Evolutionary conservation across 345 rosid genomes (phyloP).

Genomic region (Trapa bicornis): DNA sequence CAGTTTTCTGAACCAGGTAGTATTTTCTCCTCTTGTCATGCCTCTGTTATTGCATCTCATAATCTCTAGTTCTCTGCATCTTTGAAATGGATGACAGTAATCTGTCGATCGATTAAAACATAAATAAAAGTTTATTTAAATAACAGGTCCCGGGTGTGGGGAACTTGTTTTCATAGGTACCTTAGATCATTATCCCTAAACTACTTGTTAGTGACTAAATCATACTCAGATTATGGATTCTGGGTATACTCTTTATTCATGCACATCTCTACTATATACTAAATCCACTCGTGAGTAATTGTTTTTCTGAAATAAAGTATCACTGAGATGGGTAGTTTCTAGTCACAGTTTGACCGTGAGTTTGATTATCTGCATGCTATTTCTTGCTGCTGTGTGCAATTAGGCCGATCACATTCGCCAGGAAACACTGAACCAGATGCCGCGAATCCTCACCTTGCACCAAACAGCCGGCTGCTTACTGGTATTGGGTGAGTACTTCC

Average conservation of each 20-base stretch:
- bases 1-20: constrained; percentile 35
- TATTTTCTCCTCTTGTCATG: too few species aligned
- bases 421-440: constrained; percentile 18
- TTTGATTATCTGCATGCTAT: neutral
- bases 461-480: constrained; percentile 33
- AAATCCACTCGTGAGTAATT: too few species aligned
- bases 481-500: constrained; percentile 31
- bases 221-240: too few species aligned
- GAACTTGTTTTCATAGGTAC: too few species aligned
- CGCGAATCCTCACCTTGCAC: constrained; percentile 20
- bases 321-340: neutral
- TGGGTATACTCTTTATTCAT: too few species aligned
- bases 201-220: too few species aligned
- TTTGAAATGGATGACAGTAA: neutral
- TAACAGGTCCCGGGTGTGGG: too few species aligned
- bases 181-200: too few species aligned
- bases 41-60: neutral
- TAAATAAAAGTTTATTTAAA: too few species aligned
- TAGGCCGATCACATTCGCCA: constrained; percentile 17
- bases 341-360: neutral
- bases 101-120: neutral
- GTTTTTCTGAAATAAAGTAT: neutral
- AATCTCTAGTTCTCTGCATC: neutral
- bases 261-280: too few species aligned
- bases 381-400: neutral